Evolutionary conservation across 495 filamentous ascomycete species (phyloP).

Genomic region (Penicillium turbatum): DNA sequence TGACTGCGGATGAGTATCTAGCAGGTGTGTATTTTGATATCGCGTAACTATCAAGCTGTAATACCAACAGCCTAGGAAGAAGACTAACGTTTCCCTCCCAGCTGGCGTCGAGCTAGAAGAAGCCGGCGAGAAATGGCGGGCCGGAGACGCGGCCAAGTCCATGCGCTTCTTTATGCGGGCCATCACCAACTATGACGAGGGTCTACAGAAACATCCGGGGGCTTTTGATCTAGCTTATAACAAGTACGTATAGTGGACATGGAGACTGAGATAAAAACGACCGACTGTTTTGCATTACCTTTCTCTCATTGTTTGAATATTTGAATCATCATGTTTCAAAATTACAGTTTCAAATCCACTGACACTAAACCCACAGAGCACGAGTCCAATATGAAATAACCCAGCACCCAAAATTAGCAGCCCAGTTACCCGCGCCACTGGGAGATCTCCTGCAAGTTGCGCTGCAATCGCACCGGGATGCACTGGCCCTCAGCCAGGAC

Average conservation of each 20-base stretch:
- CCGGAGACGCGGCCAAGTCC: slow-evolving; percentile 64
- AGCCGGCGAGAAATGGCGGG: slow-evolving; percentile 69
- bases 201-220: slow-evolving; percentile 50
- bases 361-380: slow-evolving; percentile 37
- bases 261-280: background rate
- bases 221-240: slow-evolving; percentile 73
- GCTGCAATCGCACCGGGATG: slow-evolving; percentile 57
- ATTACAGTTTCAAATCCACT: slow-evolving; percentile 5
- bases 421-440: slow-evolving; percentile 49
- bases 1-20: slow-evolving; percentile 59
- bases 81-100: slow-evolving; percentile 14
- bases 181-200: slow-evolving; percentile 61
- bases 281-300: background rate
- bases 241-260: slow-evolving; percentile 44
- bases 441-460: slow-evolving; percentile 51
- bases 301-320: background rate
- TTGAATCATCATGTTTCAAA: slow-evolving; percentile 7
- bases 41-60: background rate
- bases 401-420: slow-evolving; percentile 53
- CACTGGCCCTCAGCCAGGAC: slow-evolving; percentile 52
- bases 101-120: slow-evolving; percentile 66
- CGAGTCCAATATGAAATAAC: slow-evolving; percentile 62
- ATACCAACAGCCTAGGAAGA: too few relatives aligned
- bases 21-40: slow-evolving; percentile 36
- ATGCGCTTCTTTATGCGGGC: slow-evolving; percentile 64